Base-by-base conservation (phyloP, 192 early-diverging fungal species). In the Entomortierella parvispora region DNA sequence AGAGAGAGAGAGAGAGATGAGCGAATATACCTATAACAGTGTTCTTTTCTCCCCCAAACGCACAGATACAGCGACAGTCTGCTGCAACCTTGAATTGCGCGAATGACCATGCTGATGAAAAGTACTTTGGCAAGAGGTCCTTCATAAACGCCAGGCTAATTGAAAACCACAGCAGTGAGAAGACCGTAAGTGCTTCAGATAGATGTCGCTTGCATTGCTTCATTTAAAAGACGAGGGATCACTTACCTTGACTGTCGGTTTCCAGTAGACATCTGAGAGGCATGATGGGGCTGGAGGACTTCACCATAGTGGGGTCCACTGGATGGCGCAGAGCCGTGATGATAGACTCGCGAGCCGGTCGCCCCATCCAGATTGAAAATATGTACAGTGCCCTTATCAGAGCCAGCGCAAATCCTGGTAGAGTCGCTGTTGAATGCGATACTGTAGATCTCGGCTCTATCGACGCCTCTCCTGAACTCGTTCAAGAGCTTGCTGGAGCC, bases 41-140 rank as follows among this genome's bases (percentile, higher is more conserved):
- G 70, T 93, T 90, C 58, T 88, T 89, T 71, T 93, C 89, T 56
- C 81, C 86, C 5, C 89, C 91, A 85, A 97, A 96, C 9, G 89
- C 93, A 59, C 90, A 91, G 10, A 95, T 85, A 64, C 93, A 97
- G 54, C 91, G 88, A 51, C 89, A 87, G 58, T 94, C 94, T 20
- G 88, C 84, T 11, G 89, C 87, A 15, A 96, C 76, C 51, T 89
- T 88, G 63, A 91, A 93, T 61, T 95, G 93, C 9, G 94, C 94
- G 86, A 98, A 98, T 1, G 90, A 93, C 94, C 95, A 96, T 63
- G 92, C 92, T 4, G 91, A 93, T n/a, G 92, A 93, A 86, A 98
- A 98, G 77, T 98, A 98, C 67, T 94, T 94, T 53, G 95, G 95
- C 70, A 96, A 75, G 15, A 94, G 58, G 49, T 93, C 91, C 66